These are phyloP conservation scores for Lentinula edodes DNA, from an alignment of 768 basidiomycete genomes.

Conservation along the genomic window DNA sequence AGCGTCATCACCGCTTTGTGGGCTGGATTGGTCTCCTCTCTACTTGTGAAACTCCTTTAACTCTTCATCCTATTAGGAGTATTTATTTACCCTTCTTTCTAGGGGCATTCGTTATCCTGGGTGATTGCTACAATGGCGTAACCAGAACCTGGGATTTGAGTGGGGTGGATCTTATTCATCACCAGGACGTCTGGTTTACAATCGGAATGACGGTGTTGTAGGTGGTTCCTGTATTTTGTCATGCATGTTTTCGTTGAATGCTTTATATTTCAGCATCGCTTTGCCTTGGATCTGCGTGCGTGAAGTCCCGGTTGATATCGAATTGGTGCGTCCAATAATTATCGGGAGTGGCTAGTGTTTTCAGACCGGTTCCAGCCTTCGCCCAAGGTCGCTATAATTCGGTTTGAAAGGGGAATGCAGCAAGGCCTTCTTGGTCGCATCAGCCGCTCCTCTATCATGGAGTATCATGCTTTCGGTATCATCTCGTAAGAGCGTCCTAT, in stretches of 20 bases:
- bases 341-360: not conserved
- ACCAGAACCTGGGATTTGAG: conserved; percentile 54
- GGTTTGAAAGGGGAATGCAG: conserved; percentile 80
- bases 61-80: not conserved
- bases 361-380: conserved; percentile 48
- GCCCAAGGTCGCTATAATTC: conserved; percentile 71
- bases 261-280: conserved; percentile 40
- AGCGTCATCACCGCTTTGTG: conserved; percentile 74
- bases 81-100: conserved; percentile 2
- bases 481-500: conserved; percentile 42
- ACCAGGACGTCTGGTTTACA: conserved; percentile 77
- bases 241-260: not conserved
- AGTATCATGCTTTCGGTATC: conserved; percentile 80
- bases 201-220: conserved; percentile 72
- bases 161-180: conserved; percentile 49
- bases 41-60: conserved; percentile 30
- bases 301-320: conserved; percentile 68
- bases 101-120: conserved; percentile 65
- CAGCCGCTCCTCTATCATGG: conserved; percentile 68
- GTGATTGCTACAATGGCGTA: conserved; percentile 53
- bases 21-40: conserved; percentile 63
- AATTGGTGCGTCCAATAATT: conserved; percentile 47
- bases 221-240: conserved; percentile 16
- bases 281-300: conserved; percentile 75
- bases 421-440: conserved; percentile 73